Base-by-base conservation (phyloP, 2,329 filamentous ascomycete species). In the Leptographium galeiforme region DNA sequence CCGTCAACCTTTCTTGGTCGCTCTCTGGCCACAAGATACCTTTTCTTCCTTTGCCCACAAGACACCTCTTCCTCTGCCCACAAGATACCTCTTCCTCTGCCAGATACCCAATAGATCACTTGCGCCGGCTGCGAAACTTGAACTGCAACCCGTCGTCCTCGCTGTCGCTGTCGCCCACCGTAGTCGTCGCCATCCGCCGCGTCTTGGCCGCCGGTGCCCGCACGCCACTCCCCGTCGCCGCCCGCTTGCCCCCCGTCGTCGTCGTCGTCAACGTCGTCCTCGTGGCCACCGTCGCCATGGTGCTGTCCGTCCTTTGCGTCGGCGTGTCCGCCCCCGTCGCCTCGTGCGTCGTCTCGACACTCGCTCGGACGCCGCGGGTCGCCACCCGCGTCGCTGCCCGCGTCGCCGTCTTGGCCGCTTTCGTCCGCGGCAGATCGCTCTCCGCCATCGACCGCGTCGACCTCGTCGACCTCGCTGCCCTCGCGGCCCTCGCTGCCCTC, bases 111-210 rank as follows among this genome's bases (percentile, higher is more conserved):
- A 25, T 43, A 5, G 30, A 8, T 18, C n/a, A 2, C 36, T 19
- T 74, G 60, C 69, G 69, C 60, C 76, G 68, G 62, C 71, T 73
- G 34, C 75, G 72, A 61, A 81, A 81, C 52, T 71, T 70, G 60
- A 81, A 81, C 58, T 73, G 73, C 50, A 78, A 68, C 59, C 74
- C 77, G 55, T 80, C 77, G 46, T 79, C 66, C 19, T 63, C 63
- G 25, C 56, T 57, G 36, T 68, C 66, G 50, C 63, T 65, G 16
- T 56, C 52, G 18, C 34, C 40, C 6, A 58, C 50, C 14, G 49
- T 19, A 8, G 50, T 34, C 1, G 48, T 41, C 48, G 45, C 14
- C 40, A 56, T 46, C 30, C 53, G 43, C 8, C 53, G 47, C 40
- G 51, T 52, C 25, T 59, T 56, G 5, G 53, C 48, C 12, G 53